A percentile compares a stretch with the other conserved stretches of the same genome.
These are phyloP conservation scores for Hyphopichia wangnamkhiaoensis DNA, from an alignment of 1,139 yeast species.

Conservation along the genomic window DNA sequence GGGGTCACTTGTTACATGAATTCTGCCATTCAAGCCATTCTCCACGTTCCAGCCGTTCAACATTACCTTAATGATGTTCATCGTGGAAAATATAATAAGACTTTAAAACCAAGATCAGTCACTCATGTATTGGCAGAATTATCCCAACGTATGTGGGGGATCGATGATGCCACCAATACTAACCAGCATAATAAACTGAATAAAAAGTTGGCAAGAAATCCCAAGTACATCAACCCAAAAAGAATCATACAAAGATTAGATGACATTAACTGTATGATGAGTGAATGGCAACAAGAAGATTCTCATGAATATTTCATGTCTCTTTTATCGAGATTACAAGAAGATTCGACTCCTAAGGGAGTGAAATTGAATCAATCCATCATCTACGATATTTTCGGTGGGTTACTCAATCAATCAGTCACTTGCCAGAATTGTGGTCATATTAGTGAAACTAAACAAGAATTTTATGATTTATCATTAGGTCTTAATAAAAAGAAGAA, in stretches of 20 bases:
- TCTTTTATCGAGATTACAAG: constrained; percentile 81
- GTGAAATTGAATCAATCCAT: constrained; percentile 77
- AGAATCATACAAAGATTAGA: constrained; percentile 69
- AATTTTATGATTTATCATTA: constrained; percentile 86
- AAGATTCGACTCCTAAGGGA: constrained; percentile 89
- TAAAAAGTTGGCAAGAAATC: constrained; percentile 14
- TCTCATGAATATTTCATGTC: constrained; percentile 97
- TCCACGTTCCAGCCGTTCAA: constrained; percentile 89
- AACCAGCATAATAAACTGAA: constrained; percentile 20
- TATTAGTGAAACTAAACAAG: constrained; percentile 88
- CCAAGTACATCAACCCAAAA: constrained; percentile 67
- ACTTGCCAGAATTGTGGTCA: constrained; percentile 79
- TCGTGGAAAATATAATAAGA: constrained; percentile 47
- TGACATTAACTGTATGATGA: constrained; percentile 94
- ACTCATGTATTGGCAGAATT: constrained; percentile 74
- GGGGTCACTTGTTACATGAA: constrained; percentile 98
- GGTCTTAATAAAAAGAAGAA: constrained; percentile 53
- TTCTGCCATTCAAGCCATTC: constrained; percentile 86
- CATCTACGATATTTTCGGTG: constrained; percentile 92
- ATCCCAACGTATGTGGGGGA: constrained; percentile 64
- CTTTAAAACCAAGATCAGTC: constrained; percentile 60
- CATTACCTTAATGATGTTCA: constrained; percentile 74
- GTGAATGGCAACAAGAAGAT: constrained; percentile 97
- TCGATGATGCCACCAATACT: constrained; percentile 23
- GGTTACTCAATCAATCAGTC: constrained; percentile 79